Conservation (phyloP, 2,329 filamentous ascomycete species). For the Plectosphaerella sp. region DNA sequence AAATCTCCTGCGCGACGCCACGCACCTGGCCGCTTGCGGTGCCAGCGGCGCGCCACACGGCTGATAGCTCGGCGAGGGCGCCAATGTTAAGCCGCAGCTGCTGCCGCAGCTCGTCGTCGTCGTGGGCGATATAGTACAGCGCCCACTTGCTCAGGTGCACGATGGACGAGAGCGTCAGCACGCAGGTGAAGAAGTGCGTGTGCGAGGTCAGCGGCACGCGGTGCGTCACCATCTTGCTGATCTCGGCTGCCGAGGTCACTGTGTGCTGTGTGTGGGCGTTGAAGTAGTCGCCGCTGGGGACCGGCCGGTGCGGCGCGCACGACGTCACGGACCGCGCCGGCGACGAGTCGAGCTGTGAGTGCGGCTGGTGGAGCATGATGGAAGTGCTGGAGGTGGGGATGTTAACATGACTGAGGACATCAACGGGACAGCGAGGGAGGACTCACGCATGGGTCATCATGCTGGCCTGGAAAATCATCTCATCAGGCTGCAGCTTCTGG, state of each 20-base stretch:
- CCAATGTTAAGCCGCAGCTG: slow-evolving; percentile 76
- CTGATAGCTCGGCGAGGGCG: slow-evolving; percentile 63
- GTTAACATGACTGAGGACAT: too few species aligned
- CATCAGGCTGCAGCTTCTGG: slow-evolving; percentile 69
- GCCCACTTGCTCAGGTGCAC: slow-evolving; percentile 79
- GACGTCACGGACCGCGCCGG: slow-evolving; percentile 56
- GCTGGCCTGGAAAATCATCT: slow-evolving; percentile 87
- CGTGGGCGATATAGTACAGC: slow-evolving; percentile 53
- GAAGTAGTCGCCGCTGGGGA: slow-evolving; percentile 45
- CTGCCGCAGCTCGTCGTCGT: slow-evolving; percentile 66
- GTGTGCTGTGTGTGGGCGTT: slow-evolving; percentile 76
- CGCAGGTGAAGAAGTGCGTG: slow-evolving; percentile 80
- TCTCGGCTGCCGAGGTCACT: slow-evolving; percentile 71
- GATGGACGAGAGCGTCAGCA: slow-evolving; percentile 72
- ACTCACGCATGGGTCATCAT: slow-evolving; percentile 65
- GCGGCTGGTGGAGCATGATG: slow-evolving; percentile 75
- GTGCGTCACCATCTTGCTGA: slow-evolving; percentile 71
- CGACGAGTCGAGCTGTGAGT: slow-evolving; percentile 67
- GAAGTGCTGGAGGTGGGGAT: slow-evolving; percentile 39
- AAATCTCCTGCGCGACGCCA: slow-evolving; percentile 74
- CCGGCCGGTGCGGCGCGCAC: slow-evolving; percentile 57
- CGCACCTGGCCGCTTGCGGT: slow-evolving; percentile 70
- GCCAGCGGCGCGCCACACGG: slow-evolving; percentile 69
- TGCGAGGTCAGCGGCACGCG: slow-evolving; percentile 68
- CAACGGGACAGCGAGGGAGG: slow-evolving; percentile 1